Conservation (phyloP, 805 yeast species). For the Isabelozyma gotoi region DNA sequence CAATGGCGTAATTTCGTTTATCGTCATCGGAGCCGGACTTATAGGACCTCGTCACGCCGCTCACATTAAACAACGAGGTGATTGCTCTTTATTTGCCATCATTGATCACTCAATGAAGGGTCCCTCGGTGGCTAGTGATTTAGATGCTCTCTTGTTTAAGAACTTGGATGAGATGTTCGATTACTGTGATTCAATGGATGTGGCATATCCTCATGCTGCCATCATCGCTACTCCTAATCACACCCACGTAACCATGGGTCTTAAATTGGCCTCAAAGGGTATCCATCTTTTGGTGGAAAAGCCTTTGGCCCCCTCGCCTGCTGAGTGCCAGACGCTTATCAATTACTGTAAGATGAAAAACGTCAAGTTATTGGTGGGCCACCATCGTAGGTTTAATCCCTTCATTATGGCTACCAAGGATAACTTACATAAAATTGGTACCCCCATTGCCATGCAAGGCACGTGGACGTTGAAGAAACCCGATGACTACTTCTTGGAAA, state of each 20-base stretch:
- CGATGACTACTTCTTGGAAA: slow-evolving; percentile 30
- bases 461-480: slow-evolving; percentile 40
- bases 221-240: slow-evolving; percentile 43
- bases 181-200: slow-evolving; percentile 18
- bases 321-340: slow-evolving; percentile 33
- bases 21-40: slow-evolving; percentile 38
- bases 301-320: slow-evolving; percentile 35
- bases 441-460: slow-evolving; percentile 38
- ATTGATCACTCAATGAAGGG: slow-evolving; percentile 35
- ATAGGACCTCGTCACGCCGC: slow-evolving; percentile 43
- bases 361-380: slow-evolving; percentile 39
- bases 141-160: slow-evolving; percentile 22
- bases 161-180: slow-evolving; percentile 24
- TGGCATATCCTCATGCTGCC: slow-evolving; percentile 38
- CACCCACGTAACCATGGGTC: slow-evolving; percentile 35
- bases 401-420: slow-evolving; percentile 37
- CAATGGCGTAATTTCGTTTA: slow-evolving; percentile 12
- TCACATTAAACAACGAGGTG: slow-evolving; percentile 24
- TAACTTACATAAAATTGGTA: slow-evolving; percentile 30
- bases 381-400: slow-evolving; percentile 44
- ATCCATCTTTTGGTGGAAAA: slow-evolving; percentile 41
- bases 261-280: slow-evolving; percentile 32
- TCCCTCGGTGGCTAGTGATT: slow-evolving; percentile 25
- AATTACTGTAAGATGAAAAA: slow-evolving; percentile 20
- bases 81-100: slow-evolving; percentile 30